Evolutionary conservation across 2,329 filamentous ascomycete species (phyloP), one percentile per base, ranked within the genome.

Genomic region (Ceratocystis huliohia): DNA sequence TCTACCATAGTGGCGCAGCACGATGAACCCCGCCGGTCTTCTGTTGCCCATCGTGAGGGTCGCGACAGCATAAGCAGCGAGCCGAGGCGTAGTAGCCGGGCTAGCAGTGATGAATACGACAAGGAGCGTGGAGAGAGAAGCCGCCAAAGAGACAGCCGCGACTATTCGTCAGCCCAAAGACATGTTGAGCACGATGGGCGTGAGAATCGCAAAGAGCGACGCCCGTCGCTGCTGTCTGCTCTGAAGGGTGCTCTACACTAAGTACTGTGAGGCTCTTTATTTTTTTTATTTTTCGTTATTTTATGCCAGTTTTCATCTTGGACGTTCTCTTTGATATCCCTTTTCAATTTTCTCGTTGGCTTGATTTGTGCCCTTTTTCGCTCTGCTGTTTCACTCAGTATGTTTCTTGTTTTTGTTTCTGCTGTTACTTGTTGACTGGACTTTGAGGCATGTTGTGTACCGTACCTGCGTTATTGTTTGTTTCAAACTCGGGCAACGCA

Each of bases 191-290:
- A 59, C 70, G 74, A 73, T 3, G 72, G 73, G n/a, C 67, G 70
- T 0, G 68, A 70, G n/a, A n/a, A 63, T 48, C 66, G 68, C 28
- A 66, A 65, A 50, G 75, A 75, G 13, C 80, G 79, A 73, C 79
- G 80, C 61, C 82, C 84, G 69, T 80, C 82, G 17, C 75, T 85
- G 3, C 78, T 80, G 1, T 82, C 81, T 0, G 84, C 82, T 4
- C 81, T 84, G 0, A 81, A 87, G 37, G 84, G 84, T 3, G 82
- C 73, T 86, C 68, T 71, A 86, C 59, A 80, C 80, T 65, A 82
- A 85, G 1, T 73, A 86, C 82, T 30, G 57, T 50, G 28, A 13
- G 22, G 17, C 13, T 68, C 44, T 69, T 61, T 56, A 13, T 41
- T 20, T 20, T 20, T 20, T 56, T 46, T 48, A 48, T 13, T 62